Evolutionary conservation across 2,329 filamentous ascomycete species (phyloP).

Genomic region (Arachnopeziza araneosa): DNA sequence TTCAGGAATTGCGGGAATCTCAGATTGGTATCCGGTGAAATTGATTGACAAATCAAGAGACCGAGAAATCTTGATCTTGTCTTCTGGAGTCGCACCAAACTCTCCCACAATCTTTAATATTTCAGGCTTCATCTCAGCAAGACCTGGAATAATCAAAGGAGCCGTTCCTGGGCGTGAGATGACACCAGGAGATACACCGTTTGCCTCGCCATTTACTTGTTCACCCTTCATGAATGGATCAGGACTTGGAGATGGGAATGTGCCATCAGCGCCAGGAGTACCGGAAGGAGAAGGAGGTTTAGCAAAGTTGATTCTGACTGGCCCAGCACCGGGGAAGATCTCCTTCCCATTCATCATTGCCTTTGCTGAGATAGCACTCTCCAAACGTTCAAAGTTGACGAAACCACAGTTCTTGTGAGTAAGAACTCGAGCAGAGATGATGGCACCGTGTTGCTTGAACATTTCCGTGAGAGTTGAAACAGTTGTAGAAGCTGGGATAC

Average conservation of each 20-base stretch:
- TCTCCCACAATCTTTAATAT: constrained; percentile 82
- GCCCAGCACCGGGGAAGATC: constrained; percentile 94
- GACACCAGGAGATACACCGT: constrained; percentile 34
- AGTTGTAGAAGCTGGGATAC: constrained; percentile 94
- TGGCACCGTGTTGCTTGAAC: constrained; percentile 87
- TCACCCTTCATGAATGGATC: constrained; percentile 65
- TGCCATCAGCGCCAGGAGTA: constrained; percentile 81
- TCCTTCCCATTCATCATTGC: constrained; percentile 90
- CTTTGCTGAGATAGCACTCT: constrained; percentile 87
- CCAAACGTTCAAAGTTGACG: constrained; percentile 90
- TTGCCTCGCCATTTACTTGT: constrained; percentile 34
- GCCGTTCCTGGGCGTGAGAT: constrained; percentile 39
- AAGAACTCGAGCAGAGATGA: constrained; percentile 85
- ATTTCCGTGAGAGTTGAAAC: constrained; percentile 92
- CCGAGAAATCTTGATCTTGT: constrained; percentile 63
- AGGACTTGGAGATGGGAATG: constrained; percentile 86
- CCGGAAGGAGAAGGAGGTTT: constrained; percentile 89
- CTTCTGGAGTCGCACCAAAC: constrained; percentile 79
- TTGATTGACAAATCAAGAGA: constrained; percentile 73
- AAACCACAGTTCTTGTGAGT: constrained; percentile 99
- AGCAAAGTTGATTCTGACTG: constrained; percentile 92
- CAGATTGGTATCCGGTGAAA: constrained; percentile 66
- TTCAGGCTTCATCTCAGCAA: constrained; percentile 74
- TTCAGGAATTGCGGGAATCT: constrained; percentile 86
- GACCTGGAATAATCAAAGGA: constrained; percentile 62